Evolutionary conservation across 2,329 filamentous ascomycete genomes (phyloP).

Genomic region (Pseudovirgaria hyperparasitica): DNA sequence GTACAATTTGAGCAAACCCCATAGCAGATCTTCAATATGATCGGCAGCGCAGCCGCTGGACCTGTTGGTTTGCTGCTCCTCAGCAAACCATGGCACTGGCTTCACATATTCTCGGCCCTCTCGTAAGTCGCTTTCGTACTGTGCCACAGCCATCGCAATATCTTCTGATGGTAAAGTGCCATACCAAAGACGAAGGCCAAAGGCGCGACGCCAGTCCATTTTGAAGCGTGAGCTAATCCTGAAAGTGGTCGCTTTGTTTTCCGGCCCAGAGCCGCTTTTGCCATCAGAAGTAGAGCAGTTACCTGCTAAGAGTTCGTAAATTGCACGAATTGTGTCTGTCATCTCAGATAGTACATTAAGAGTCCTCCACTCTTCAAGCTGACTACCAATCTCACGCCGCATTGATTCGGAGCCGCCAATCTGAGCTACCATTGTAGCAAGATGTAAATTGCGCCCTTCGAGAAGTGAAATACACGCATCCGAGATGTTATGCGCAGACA

Average conservation of each 20-base stretch:
- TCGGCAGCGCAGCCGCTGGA: no score
- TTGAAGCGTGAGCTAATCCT: conserved; percentile 72
- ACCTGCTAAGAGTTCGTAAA: conserved; percentile 82
- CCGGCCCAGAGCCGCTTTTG: conserved; percentile 55
- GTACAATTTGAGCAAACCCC: conserved; percentile 76
- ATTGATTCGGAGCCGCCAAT: conserved; percentile 57
- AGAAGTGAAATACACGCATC: conserved; percentile 75
- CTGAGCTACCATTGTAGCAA: conserved; percentile 74
- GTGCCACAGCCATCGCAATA: conserved; percentile 57
- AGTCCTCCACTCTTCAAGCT: conserved; percentile 74
- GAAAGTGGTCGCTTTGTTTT: conserved; percentile 72
- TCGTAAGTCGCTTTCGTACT: conserved; percentile 61
- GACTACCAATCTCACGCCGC: conserved; percentile 62
- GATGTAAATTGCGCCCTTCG: conserved; percentile 62
- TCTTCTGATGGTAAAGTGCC: conserved; percentile 55
- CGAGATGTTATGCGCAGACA: conserved; percentile 65
- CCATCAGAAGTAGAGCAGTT: conserved; percentile 78
- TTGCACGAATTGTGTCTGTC: conserved; percentile 64
- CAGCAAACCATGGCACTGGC: conserved; percentile 60
- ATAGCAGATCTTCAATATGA: conserved; percentile 78
- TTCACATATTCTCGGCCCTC: conserved; percentile 55
- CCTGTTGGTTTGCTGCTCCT: conserved; percentile 44
- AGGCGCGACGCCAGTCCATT: conserved; percentile 86
- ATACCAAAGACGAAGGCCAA: conserved; percentile 87
- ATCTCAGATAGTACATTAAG: conserved; percentile 81